Evolutionary conservation across 176 grass and related monocot species (phyloP), one percentile per base, ranked within the genome.

Genomic region (Zoysia pacifica): DNA sequence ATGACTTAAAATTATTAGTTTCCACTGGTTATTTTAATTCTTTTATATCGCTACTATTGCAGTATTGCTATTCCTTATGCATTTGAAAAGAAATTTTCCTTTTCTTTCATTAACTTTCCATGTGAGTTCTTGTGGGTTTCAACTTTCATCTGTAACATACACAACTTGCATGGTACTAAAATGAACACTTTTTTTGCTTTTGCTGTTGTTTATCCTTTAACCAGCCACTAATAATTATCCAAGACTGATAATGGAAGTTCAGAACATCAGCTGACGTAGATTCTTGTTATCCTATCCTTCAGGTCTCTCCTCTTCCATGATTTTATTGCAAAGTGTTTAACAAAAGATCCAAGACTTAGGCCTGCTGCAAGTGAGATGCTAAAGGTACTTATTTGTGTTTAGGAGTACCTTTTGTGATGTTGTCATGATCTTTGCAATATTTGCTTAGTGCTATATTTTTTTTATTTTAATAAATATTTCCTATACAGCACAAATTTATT

Each of bases 221-320:
- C 18, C 12, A 69, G 28, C 11, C 40, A 79, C 16, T 12, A 58
- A 47, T 69, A 65, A 55, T 70, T 76, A 36, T 48, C 80, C 61
- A 9, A 63, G 78, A 56, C 13, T 73, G 56, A 19, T n/a, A 76
- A 45, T 46, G 41, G 46, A 78, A 52, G n/a, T 83, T 78, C 49
- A 74, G 47, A 64, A 53, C 69, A 65, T 65, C 7, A 19, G 35
- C 18, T 72, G 18, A 36, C 36, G 65, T 79, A 81, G 80, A 8
- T 63, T 88, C 13, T 73, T 75, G 40, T 70, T 79, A 68, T 84
- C 62, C 50, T 78, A 48, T 77, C 42, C 74, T 82, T 67, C 78
- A 99, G 96, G 96, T 99, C 96, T 55, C 92, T 99, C 83, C 74
- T 99, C 77, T 99, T 99, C 76, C 96, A 99, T 89, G 96, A 99